Conservation (phyloP, 2,329 filamentous ascomycete species). For the Sporothrix phasma region DNA sequence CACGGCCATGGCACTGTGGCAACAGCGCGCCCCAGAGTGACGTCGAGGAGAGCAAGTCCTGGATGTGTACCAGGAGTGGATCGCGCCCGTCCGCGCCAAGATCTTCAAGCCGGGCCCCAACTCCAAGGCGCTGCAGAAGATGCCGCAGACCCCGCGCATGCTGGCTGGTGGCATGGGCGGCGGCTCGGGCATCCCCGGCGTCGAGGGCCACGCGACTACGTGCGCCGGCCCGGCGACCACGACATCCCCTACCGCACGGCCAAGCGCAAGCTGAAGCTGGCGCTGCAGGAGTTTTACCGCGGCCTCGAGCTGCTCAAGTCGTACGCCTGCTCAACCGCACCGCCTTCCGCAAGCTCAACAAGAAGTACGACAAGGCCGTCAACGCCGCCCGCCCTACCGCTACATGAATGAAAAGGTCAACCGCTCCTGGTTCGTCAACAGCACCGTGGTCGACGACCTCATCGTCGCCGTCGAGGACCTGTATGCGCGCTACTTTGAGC, state of each 20-base stretch:
- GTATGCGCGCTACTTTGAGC: slow-evolving; percentile 90
- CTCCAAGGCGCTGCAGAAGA: slow-evolving; percentile 47
- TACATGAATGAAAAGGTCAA: slow-evolving; percentile 92
- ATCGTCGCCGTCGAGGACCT: slow-evolving; percentile 78
- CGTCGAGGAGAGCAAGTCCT: slow-evolving; percentile 20
- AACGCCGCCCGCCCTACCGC: slow-evolving; percentile 65
- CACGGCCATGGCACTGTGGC: not conserved
- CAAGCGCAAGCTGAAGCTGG: slow-evolving; percentile 84
- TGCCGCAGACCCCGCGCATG: slow-evolving; percentile 42
- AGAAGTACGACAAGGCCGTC: slow-evolving; percentile 93
- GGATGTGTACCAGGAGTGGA: slow-evolving; percentile 28
- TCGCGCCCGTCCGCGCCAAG: slow-evolving; percentile 44
- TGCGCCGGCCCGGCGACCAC: slow-evolving; percentile 37
- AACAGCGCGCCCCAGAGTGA: slow-evolving; percentile 21
- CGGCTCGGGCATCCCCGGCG: slow-evolving; percentile 3
- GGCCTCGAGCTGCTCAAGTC: slow-evolving; percentile 85
- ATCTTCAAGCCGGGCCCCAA: slow-evolving; percentile 50
- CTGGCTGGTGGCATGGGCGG: slow-evolving; percentile 20
- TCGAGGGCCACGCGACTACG: slow-evolving; percentile 38
- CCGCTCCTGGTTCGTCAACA: slow-evolving; percentile 83
- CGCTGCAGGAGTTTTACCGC: slow-evolving; percentile 87
- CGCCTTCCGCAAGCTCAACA: slow-evolving; percentile 94
- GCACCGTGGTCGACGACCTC: slow-evolving; percentile 70
- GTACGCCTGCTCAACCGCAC: slow-evolving; percentile 84
- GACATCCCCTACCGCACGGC: slow-evolving; percentile 76